A percentile compares a stretch with the other conserved stretches of the same genome.
Evolutionary conservation across 164 flowering plant species (phyloP).

Genomic region (Stephania cephalantha): DNA sequence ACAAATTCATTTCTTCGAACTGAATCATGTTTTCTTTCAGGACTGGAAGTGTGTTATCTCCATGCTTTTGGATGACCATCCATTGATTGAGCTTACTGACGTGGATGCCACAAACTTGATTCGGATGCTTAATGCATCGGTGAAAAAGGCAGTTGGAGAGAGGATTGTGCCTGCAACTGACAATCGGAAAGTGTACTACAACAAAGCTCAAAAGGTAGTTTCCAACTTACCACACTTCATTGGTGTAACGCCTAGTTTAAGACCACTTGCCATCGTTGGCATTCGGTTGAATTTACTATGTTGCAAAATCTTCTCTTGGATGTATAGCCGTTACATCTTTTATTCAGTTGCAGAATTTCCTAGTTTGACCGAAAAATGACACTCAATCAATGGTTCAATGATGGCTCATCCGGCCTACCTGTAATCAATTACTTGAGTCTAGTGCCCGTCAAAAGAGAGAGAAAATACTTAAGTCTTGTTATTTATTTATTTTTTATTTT

Average conservation of each 20-base stretch:
- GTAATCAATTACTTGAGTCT: not conserved
- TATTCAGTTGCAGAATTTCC: not conserved
- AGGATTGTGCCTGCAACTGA: constrained; percentile 90
- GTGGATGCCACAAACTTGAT: constrained; percentile 87
- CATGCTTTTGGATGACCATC: constrained; percentile 87
- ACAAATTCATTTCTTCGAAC: not conserved
- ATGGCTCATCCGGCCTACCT: not conserved
- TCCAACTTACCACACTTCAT: not conserved
- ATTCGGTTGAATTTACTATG: not conserved
- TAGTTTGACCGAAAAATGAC: not conserved
- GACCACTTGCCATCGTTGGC: not conserved
- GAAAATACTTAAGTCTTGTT: too few relatives aligned
- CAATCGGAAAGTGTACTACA: constrained; percentile 65
- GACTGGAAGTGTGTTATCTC: constrained; percentile 95
- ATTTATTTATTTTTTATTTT: too few relatives aligned
- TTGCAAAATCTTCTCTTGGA: not conserved
- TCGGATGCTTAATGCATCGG: constrained; percentile 75
- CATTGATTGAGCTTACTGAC: constrained; percentile 76
- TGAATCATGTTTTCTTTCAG: constrained; percentile 30
- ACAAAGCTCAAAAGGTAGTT: constrained; percentile 80
- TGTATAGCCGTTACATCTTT: not conserved
- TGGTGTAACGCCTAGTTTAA: not conserved
- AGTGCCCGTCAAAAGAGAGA: too few relatives aligned
- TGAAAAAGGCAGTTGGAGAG: constrained; percentile 88
- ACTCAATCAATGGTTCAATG: not conserved